Evolutionary conservation across 2,329 filamentous ascomycete genomes (phyloP), one percentile per base, ranked within the genome.

Genomic region (Beauveria sp.): DNA sequence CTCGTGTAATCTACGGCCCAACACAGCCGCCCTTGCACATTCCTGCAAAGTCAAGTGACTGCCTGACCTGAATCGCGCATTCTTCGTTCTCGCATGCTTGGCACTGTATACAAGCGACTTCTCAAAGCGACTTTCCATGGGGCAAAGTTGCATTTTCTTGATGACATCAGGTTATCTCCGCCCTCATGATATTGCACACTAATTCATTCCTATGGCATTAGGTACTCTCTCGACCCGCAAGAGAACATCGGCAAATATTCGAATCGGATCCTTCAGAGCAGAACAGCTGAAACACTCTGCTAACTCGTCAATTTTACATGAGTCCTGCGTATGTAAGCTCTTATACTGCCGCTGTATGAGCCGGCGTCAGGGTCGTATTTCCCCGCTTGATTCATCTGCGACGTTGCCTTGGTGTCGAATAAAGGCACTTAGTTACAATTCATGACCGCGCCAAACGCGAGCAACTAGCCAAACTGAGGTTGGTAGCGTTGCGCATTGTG

Each of bases 21-120:
- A 45, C 38, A 43, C 38, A 16, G n/a, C 57, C 22, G 18, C 26
- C 40, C 38, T 45, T 20, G 52, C 16, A 61, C 52, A 61, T 43
- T 49, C 43, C 20, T 28, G 22, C 30, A 30, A 49, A 14, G 43
- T 50, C 51, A 61, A 61, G 51, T 61, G 51, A 61, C 38, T 30
- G 4, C 2, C 7, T 8, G 26, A 9, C 30, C 51, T 30, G 45
- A 8, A 20, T 40, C 22, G n/a, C 2, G 40, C 5, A 45, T n/a
- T 45, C 22, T 5, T 9, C 42, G 12, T 22, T 58, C 46, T 14
- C 22, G 34, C 54, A 46, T 46, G 43, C 43, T 38, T 10, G 3
- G 14, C 9, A 40, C 43, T 22, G 18, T 14, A 20, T 18, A 22
- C 6, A 30, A n/a, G n/a, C 34, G 34, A 38, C 5, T 14, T 14